Evolutionary conservation across 2,329 filamentous ascomycete genomes (phyloP).

Genomic region (Leptographium radiaticola): DNA sequence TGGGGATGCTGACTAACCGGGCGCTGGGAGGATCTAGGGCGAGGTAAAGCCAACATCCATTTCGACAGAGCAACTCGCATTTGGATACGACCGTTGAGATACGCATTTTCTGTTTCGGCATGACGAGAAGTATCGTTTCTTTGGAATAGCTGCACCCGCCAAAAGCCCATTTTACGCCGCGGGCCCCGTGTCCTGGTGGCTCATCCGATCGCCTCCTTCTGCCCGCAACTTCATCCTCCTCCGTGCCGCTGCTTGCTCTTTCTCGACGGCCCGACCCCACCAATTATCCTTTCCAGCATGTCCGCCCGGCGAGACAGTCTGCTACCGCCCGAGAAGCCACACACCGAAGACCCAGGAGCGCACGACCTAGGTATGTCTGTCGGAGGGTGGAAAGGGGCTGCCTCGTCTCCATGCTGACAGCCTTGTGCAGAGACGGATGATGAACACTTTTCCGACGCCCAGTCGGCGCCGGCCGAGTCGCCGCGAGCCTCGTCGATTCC

Average conservation of each 20-base stretch:
- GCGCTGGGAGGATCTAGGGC: neutral
- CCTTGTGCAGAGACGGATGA: slow-evolving; percentile 40
- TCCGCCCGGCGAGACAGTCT: slow-evolving; percentile 23
- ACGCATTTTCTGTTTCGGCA: no score
- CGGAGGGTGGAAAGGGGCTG: neutral
- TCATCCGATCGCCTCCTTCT: neutral
- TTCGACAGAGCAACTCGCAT: neutral
- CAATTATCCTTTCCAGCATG: slow-evolving; percentile 11
- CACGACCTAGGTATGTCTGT: slow-evolving; percentile 39
- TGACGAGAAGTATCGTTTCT: no score
- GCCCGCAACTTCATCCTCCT: neutral
- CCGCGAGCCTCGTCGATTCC: slow-evolving; percentile 37
- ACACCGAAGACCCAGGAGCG: slow-evolving; percentile 42
- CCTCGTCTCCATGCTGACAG: neutral
- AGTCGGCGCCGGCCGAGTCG: slow-evolving; percentile 34
- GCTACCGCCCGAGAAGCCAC: slow-evolving; percentile 25
- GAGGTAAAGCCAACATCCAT: neutral
- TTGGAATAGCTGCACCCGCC: no score
- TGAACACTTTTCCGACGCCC: slow-evolving; percentile 57
- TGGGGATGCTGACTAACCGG: neutral
- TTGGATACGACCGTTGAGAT: neutral
- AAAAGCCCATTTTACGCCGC: no score
- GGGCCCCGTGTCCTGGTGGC: neutral
- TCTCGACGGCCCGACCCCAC: no score
- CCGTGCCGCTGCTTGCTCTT: neutral